Evolutionary conservation across 176 grass and related monocot genomes (phyloP).

Genomic region (Triticum aestivum): DNA sequence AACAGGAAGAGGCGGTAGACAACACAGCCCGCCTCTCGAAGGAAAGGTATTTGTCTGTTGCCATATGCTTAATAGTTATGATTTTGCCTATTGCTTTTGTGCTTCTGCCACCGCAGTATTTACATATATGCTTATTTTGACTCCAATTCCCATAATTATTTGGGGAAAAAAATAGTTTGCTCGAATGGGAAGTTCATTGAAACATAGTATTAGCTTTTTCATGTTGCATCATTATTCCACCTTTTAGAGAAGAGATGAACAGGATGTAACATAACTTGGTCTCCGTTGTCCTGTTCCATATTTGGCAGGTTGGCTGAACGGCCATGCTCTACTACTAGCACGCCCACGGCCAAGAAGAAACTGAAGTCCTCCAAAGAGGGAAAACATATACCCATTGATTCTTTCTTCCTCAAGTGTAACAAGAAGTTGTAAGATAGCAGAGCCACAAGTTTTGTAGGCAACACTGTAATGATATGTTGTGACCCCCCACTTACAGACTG

Average conservation of each 20-base stretch:
- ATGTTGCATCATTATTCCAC: neutral
- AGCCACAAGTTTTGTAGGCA: neutral
- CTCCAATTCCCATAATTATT: neutral
- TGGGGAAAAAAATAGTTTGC: neutral
- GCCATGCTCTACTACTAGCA: slow-evolving; percentile 2
- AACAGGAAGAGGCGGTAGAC: slow-evolving; percentile 58
- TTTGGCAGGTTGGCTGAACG: slow-evolving; percentile 43
- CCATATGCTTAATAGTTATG: neutral
- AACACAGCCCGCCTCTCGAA: slow-evolving; percentile 4
- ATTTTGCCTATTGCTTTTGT: neutral
- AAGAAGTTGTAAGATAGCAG: slow-evolving; percentile 34
- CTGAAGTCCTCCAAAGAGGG: slow-evolving; percentile 52
- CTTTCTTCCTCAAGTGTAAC: slow-evolving; percentile 63
- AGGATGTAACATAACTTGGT: neutral
- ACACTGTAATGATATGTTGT: neutral
- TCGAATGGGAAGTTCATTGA: neutral
- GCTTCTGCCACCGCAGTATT: neutral
- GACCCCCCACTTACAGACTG: neutral
- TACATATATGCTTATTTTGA: neutral
- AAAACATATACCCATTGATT: slow-evolving; percentile 77
- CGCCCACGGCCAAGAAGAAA: slow-evolving; percentile 58
- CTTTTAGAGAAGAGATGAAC: neutral
- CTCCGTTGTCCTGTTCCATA: neutral
- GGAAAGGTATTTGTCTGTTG: slow-evolving; percentile 39
- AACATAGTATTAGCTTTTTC: too few species aligned